Evolutionary conservation across 2,329 filamentous ascomycete genomes (phyloP).

Genomic region (Malbranchea zuffiana): DNA sequence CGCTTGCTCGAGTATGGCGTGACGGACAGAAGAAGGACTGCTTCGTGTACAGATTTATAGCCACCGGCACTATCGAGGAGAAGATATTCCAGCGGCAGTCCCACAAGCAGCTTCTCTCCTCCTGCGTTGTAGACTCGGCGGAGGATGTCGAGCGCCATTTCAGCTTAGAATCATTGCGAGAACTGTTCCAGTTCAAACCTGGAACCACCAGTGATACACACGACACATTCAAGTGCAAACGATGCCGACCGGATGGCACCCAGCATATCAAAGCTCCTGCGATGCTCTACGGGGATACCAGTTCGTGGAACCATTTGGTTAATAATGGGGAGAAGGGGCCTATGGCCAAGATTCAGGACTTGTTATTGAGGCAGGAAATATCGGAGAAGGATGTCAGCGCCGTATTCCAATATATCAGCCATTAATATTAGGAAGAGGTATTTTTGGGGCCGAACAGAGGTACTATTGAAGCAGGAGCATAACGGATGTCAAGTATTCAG

Average conservation of each 20-base stretch:
- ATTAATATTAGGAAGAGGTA: constrained; percentile 37
- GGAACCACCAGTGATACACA: constrained; percentile 87
- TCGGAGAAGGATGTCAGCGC: constrained; percentile 72
- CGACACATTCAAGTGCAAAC: constrained; percentile 96
- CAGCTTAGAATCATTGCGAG: constrained; percentile 75
- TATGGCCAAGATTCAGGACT: constrained; percentile 74
- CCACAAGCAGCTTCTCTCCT: constrained; percentile 94
- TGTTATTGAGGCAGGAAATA: constrained; percentile 77
- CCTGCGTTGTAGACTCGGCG: constrained; percentile 88
- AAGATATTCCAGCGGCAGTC: constrained; percentile 98
- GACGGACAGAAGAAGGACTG: constrained; percentile 99
- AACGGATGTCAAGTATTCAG: too few relatives aligned
- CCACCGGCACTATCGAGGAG: constrained; percentile 94
- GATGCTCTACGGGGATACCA: constrained; percentile 95
- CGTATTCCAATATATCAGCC: constrained; percentile 97
- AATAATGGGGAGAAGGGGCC: constrained; percentile 59
- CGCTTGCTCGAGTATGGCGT: constrained; percentile 93
- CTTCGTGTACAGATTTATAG: constrained; percentile 98
- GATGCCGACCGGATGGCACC: constrained; percentile 76
- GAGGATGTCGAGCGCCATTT: constrained; percentile 98
- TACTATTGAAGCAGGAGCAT: too few relatives aligned
- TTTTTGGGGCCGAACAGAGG: not conserved
- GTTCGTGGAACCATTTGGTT: constrained; percentile 97
- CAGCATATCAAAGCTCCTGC: constrained; percentile 85
- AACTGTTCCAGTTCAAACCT: constrained; percentile 84